These are phyloP conservation scores for Olyra latifolia DNA, from an alignment of 176 grass and related monocot species.

Conservation along the genomic window DNA sequence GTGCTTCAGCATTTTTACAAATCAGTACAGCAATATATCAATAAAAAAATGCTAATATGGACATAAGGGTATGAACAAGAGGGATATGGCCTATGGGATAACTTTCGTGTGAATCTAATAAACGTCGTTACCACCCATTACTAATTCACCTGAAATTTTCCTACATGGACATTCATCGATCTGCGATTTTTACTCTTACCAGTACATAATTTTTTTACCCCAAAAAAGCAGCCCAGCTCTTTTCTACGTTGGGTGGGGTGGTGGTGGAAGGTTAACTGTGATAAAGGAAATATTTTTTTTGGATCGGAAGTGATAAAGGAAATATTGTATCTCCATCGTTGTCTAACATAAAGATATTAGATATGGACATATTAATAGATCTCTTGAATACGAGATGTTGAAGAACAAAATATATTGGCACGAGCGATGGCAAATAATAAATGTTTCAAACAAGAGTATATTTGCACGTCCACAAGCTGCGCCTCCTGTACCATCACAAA, in stretches of 20 bases:
- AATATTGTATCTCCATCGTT: not conserved
- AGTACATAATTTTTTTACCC: not conserved
- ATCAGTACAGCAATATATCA: not conserved
- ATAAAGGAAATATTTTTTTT: too few species aligned
- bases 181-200: not conserved
- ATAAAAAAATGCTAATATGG: not conserved
- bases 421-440: not conserved
- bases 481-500: not conserved
- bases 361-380: too few species aligned
- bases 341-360: conserved; percentile 9
- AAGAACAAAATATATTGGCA: conserved; percentile 7
- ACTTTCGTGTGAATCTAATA: not conserved
- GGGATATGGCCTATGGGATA: not conserved
- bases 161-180: not conserved
- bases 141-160: not conserved
- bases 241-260: not conserved
- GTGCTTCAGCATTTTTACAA: not conserved
- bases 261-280: not conserved
- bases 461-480: not conserved
- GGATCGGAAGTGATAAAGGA: too few species aligned
- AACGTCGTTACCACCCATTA: not conserved
- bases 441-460: not conserved
- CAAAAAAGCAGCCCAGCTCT: too few species aligned
- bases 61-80: not conserved
- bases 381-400: not conserved